Base-by-base conservation (phyloP, 805 yeast genomes). In the Tetrapisispora nanseiensis region DNA sequence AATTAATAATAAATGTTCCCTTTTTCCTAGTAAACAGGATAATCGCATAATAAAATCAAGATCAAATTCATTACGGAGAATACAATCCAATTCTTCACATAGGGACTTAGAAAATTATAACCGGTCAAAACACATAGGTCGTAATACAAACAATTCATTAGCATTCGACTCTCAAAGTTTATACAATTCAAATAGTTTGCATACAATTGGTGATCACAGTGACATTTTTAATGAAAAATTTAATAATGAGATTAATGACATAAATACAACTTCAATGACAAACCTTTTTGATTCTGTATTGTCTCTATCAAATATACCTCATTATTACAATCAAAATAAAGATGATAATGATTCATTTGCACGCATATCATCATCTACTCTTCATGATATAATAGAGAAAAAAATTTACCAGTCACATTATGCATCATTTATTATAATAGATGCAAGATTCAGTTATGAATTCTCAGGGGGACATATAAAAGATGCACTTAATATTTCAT, bases 361-460 rank as follows among this genome's bases (percentile, higher is more conserved):
- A 3, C 61, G 80, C 40, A 74, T 75, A 20, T 62, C 62, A 39
- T 69, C 63, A 9, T 59, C 62, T 20, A 71, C 69, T 37, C 55
- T 78, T 55, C 57, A 57, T 40, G 61, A 65, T 11, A 66, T 72
- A 29, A 52, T 69, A 10, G 33, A 38, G 16, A 54, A 55, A 22
- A 67, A 66, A 19, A 54, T 62, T 13, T 66, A 67, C 51, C 49
- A 61, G 13, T 61, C 70, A 19, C 65, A 65, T 39, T 86, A 79
- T 54, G 77, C 77, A 46, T 74, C 75, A 27, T 64, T 74, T 32
- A 51, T 74, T 7, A 67, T 92, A 15, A 68, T 92, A 9, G 98
- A 92, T 64, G 87, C 97, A 58, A 75, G 98, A 41, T 92, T 92
- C 57, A 86, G 80, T 52, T 90, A 90, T 66, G 98, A 92, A 63